Evolutionary conservation across 768 basidiomycete species (phyloP).

Genomic region (Boletus rufocinnamomeus): DNA sequence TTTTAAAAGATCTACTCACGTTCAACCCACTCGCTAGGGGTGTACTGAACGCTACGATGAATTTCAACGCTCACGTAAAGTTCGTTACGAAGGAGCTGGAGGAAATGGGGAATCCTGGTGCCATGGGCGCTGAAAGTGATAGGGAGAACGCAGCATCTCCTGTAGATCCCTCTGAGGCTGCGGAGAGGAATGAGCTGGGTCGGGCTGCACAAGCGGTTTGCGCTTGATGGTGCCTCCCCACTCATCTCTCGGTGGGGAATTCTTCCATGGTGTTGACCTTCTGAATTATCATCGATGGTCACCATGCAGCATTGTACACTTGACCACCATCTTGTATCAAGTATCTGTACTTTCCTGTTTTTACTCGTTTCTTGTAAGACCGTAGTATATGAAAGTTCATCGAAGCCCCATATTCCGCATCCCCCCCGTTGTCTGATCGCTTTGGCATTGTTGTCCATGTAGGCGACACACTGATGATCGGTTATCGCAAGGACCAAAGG

Average conservation of each 20-base stretch:
- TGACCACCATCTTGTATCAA: not conserved
- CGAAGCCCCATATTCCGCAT: slow-evolving; percentile 2
- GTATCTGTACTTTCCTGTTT: not conserved
- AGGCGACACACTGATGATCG: not conserved
- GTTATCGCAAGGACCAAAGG: not conserved
- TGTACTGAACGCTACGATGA: slow-evolving; percentile 58
- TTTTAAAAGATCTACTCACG: slow-evolving; percentile 6
- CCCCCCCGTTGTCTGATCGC: slow-evolving; percentile 12
- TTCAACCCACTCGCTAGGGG: slow-evolving; percentile 42
- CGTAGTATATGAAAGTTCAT: slow-evolving; percentile 8
- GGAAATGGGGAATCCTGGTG: slow-evolving; percentile 37
- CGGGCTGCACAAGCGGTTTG: slow-evolving; percentile 23
- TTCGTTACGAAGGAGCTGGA: slow-evolving; percentile 72
- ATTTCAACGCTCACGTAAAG: slow-evolving; percentile 64
- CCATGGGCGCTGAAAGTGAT: not conserved
- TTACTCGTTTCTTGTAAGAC: not conserved
- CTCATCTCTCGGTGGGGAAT: not conserved
- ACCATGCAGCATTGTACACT: not conserved
- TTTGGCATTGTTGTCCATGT: not conserved
- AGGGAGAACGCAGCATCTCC: slow-evolving; percentile 1
- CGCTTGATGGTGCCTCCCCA: slow-evolving; percentile 14
- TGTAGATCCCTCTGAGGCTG: slow-evolving; percentile 8
- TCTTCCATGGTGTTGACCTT: slow-evolving; percentile 9
- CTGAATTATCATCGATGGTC: slow-evolving; percentile 4
- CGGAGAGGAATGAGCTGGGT: slow-evolving; percentile 22